Percentiles rank a stretch among this genome's conserved stretches.
Evolutionary conservation across 805 yeast genomes (phyloP).

Genomic region (Candida arabinofermentans): DNA sequence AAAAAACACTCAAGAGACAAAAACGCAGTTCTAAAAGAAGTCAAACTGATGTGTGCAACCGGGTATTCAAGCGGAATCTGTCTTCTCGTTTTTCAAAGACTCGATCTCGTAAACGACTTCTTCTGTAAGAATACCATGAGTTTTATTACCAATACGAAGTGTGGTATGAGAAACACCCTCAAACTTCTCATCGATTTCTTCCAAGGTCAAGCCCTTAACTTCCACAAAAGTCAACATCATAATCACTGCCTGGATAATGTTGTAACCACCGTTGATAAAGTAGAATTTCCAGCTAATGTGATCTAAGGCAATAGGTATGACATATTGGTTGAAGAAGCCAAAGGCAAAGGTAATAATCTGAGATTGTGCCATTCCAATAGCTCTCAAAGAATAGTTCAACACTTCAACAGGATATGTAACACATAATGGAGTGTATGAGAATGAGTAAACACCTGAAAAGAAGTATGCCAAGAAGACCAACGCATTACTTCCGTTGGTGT

Average conservation of each 20-base stretch:
- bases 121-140: not conserved
- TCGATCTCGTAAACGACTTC: not conserved
- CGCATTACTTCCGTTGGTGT: slow-evolving; percentile 21
- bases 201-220: slow-evolving; percentile 25
- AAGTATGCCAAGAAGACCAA: slow-evolving; percentile 23
- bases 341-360: slow-evolving; percentile 22
- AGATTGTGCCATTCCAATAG: slow-evolving; percentile 26
- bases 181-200: slow-evolving; percentile 27
- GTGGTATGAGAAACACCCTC: slow-evolving; percentile 19
- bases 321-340: slow-evolving; percentile 25
- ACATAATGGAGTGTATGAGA: slow-evolving; percentile 26
- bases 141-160: not conserved
- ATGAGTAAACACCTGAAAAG: slow-evolving; percentile 22
- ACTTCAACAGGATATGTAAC: slow-evolving; percentile 27
- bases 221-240: slow-evolving; percentile 26
- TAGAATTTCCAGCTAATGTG: slow-evolving; percentile 22
- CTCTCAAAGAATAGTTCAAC: slow-evolving; percentile 20
- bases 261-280: slow-evolving; percentile 23
- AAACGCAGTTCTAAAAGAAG: too few species aligned
- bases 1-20: too few species aligned
- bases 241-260: slow-evolving; percentile 18
- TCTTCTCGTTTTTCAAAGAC: not conserved
- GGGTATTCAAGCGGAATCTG: not conserved
- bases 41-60: too few species aligned
- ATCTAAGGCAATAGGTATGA: slow-evolving; percentile 29